These are phyloP conservation scores for Mimosa pudica DNA, from an alignment of 306 rosid genomes.

Conservation along the genomic window DNA sequence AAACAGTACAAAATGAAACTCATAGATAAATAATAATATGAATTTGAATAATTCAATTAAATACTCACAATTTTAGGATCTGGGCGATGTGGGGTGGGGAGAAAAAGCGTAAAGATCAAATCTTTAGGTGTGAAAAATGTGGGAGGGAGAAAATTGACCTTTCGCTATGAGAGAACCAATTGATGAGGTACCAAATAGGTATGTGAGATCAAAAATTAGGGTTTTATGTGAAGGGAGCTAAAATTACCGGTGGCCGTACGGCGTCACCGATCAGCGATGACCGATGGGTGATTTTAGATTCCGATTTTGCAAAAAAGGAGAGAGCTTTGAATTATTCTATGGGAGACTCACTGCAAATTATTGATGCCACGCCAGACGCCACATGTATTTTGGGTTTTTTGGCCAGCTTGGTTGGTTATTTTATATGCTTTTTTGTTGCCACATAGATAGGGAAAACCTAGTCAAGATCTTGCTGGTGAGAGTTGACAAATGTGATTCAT, in stretches of 20 bases:
- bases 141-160: conserved; percentile 28
- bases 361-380: neutral
- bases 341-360: neutral
- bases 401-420: too few relatives aligned
- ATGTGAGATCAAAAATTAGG: conserved; percentile 54
- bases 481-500: too few relatives aligned
- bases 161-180: conserved; percentile 1
- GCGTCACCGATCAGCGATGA: conserved; percentile 38
- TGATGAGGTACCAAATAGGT: conserved; percentile 34
- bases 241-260: conserved; percentile 56
- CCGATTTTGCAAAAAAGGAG: neutral
- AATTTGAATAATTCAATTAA: conserved; percentile 22
- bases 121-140: conserved; percentile 20
- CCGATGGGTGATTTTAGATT: conserved; percentile 40
- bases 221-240: conserved; percentile 56
- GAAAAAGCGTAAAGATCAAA: conserved; percentile 17
- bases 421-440: too few relatives aligned
- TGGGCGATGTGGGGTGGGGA: conserved; percentile 37
- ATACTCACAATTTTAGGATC: conserved; percentile 31
- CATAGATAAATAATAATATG: conserved; percentile 7
- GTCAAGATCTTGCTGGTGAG: too few relatives aligned
- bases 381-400: neutral
- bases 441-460: too few relatives aligned
- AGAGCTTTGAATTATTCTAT: neutral
- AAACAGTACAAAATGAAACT: conserved; percentile 18